Conservation (phyloP, 306 rosid genomes). For the Vachellia pachyceras region DNA sequence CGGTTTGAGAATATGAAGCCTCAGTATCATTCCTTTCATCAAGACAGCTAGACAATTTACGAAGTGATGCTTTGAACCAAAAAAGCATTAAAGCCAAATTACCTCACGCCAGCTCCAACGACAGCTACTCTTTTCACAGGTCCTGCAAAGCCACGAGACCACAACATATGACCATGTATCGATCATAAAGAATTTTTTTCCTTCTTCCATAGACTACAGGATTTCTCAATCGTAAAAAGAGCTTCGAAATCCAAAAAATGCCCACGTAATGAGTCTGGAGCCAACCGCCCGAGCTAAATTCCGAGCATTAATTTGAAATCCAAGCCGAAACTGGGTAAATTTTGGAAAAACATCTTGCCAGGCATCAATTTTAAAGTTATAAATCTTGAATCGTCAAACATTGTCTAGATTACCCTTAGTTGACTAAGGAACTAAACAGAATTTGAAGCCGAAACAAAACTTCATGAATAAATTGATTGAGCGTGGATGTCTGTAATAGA, state of each 20-base stretch:
- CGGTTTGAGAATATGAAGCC: neutral
- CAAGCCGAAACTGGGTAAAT: neutral
- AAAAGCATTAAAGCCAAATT: slow-evolving; percentile 32
- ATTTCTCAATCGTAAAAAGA: too few species aligned
- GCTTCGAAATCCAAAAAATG: too few species aligned
- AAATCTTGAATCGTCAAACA: neutral
- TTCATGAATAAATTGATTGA: neutral
- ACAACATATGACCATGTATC: neutral
- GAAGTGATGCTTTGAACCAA: neutral
- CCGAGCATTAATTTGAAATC: slow-evolving; percentile 1
- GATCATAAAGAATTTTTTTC: neutral
- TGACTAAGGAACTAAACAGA: slow-evolving; percentile 11
- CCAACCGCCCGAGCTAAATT: neutral
- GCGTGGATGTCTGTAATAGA: slow-evolving; percentile 11
- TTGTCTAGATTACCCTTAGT: slow-evolving; percentile 20
- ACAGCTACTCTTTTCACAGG: slow-evolving; percentile 80
- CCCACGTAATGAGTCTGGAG: neutral
- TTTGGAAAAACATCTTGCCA: slow-evolving; percentile 1
- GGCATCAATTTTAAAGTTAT: neutral
- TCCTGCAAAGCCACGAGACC: slow-evolving; percentile 51
- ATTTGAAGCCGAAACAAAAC: slow-evolving; percentile 3
- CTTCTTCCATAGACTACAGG: too few species aligned
- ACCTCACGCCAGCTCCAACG: slow-evolving; percentile 97
- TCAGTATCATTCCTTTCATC: neutral
- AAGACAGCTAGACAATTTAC: neutral